Evolutionary conservation across 2,329 filamentous ascomycete genomes (phyloP), one percentile per base, ranked within the genome.

Genomic region (Exutisphaerella laricina): DNA sequence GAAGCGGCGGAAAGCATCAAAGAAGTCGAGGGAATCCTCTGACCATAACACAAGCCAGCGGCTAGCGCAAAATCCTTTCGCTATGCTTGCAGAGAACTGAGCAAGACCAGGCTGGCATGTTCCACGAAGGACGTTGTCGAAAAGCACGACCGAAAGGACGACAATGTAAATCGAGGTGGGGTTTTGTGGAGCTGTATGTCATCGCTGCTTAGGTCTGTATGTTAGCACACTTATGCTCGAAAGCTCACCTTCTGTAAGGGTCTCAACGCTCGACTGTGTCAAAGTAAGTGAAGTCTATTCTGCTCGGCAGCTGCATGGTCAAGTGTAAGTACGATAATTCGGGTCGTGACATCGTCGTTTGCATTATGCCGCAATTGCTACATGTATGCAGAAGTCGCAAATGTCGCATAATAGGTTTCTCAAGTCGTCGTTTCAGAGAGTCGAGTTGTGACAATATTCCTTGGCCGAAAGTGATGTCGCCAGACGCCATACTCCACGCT

Each of bases 21-120:
- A 51, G 13, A 97, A 76, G 63, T 95, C 96, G 37, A 94, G 70
- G 60, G 95, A 85, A 64, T 96, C 96, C 56, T 28, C 9, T 18
- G 30, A 37, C 16, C 7, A 21, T 4, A 23, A 39, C 1, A 28
- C 37, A 21, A 16, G 21, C 4, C 18, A 17, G 16, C 17, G 22
- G 4, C 22, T 51, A 22, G 45, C 34, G 12, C 26, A 41, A 28
- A 54, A 54, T 34, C 44, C 43, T 14, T 54, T 52, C 31, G 51
- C 49, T 5, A 41, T 52, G 49, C 45, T 54, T n/a, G 42, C 35
- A 16, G 49, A 51, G 4, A n/a, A 33, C 16, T 29, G 39, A 41
- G n/a, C 9, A 18, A 10, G 30, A n/a, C n/a, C n/a, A n/a, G n/a
- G n/a, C n/a, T n/a, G n/a, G n/a, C n/a, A n/a, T n/a, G n/a, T n/a